phyloP scores from a whole-genome alignment of 2,329 filamentous ascomycete species.

The Ophiostoma ulmi region DNA sequence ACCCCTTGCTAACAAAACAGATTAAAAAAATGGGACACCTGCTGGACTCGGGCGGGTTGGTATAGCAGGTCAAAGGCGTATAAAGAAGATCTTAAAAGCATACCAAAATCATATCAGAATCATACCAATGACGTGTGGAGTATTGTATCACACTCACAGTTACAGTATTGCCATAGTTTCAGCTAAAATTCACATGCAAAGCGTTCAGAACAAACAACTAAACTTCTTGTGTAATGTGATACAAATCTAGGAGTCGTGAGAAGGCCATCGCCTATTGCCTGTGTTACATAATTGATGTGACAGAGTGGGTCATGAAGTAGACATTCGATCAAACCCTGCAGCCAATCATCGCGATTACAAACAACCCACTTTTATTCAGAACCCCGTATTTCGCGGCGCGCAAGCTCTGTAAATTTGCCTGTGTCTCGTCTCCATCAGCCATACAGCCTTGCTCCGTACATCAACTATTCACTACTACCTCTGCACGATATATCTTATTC shows the following conservation, averaged over 20 bases:
- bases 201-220: neutral
- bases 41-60: constrained; percentile 46
- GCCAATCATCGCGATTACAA: neutral
- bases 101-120: too few species aligned
- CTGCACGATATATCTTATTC: too few species aligned
- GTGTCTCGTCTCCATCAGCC: neutral
- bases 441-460: neutral
- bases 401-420: neutral
- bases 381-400: neutral
- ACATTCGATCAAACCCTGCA: neutral
- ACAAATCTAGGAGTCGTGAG: neutral
- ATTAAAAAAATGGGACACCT: constrained; percentile 87
- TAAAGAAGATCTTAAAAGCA: neutral
- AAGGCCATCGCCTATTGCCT: neutral
- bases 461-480: neutral
- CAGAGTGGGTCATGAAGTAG: neutral
- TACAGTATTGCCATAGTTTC: neutral
- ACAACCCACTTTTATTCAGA: neutral
- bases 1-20: constrained; percentile 38
- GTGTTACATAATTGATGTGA: neutral
- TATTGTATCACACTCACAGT: neutral
- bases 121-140: neutral
- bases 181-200: neutral
- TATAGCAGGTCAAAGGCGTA: constrained; percentile 16
- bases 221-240: neutral